Base-by-base conservation (phyloP, 768 basidiomycete species). In the Boletus reticuloceps region DNA sequence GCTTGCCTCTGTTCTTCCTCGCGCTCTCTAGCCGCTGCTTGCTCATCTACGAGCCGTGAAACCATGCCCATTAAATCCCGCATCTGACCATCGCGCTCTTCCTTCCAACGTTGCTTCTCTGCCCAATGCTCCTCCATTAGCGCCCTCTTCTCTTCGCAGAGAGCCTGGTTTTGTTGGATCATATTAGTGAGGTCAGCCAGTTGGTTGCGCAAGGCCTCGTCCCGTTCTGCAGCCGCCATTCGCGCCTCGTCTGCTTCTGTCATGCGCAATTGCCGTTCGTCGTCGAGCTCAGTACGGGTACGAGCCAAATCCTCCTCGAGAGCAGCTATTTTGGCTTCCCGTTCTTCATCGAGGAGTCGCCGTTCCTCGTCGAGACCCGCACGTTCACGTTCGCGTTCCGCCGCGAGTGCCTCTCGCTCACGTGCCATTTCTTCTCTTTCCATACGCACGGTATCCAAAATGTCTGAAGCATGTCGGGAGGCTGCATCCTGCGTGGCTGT, bases 111-210 rank as follows among this genome's bases (percentile, higher is more conserved):
- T 62, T 79, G 71, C 68, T 91, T 91, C 58, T 84, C 83, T 9
- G 74, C 75, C 77, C 81, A 89, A 34, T 85, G 80, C 39, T 81
- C 73, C 16, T 91, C 86, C 73, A 79, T 77, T 17, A 80, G 53
- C 13, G 78, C 76, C 54, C 77, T 84, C 74, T 91, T 88, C 60
- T 77, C 72, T 31, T 82, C 79, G 36, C 79, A 78, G 47, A 79
- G 76, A 34, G 84, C 80, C 2, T 81, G 75, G 53, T 89, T 86
- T 54, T 86, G 83, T 53, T 88, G 83, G 14, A 92, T 75, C 50
- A 90, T 66, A 58, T 86, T 85, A 1, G 90, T 86, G 58, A 94
- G 81, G 55, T 92, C 89, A 6, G 67, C 72, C 14, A 94, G 69
- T 59, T 91, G 89, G 38, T 68, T 74, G 34, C 82, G 77, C 41